A percentile compares a stretch with the other conserved stretches of the same genome.
These are phyloP conservation scores for Royoungia palumana DNA, from an alignment of 768 basidiomycete genomes.

Conservation along the genomic window DNA sequence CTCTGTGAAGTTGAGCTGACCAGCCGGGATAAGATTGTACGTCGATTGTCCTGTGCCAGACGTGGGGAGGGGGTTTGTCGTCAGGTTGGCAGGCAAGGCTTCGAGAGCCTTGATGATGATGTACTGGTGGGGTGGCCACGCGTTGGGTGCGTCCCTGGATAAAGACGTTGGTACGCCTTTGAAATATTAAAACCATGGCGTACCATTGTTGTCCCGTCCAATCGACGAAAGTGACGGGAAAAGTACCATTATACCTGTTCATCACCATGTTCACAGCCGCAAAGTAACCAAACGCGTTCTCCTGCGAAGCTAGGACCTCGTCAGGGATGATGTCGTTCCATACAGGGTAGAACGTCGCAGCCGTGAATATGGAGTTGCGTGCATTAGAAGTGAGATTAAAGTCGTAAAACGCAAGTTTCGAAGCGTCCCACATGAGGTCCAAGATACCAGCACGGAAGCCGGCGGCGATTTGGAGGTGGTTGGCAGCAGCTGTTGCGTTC, in stretches of 20 bases:
- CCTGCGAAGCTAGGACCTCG: slow-evolving; percentile 54
- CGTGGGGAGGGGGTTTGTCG: too few relatives aligned
- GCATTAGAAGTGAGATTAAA: slow-evolving; percentile 72
- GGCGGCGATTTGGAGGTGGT: slow-evolving; percentile 58
- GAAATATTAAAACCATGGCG: too few relatives aligned
- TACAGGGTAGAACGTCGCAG: slow-evolving; percentile 77
- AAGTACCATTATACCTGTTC: slow-evolving; percentile 84
- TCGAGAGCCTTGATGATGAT: too few relatives aligned
- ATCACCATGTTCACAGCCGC: slow-evolving; percentile 72
- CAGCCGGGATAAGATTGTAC: slow-evolving; percentile 66
- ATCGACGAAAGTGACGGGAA: slow-evolving; percentile 57
- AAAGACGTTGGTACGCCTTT: too few relatives aligned
- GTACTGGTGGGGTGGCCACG: too few relatives aligned
- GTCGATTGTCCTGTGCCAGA: slow-evolving; percentile 44
- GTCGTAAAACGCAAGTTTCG: slow-evolving; percentile 88
- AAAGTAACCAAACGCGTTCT: slow-evolving; percentile 70
- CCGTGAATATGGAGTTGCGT: slow-evolving; percentile 65
- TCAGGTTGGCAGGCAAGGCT: too few relatives aligned
- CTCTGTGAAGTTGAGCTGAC: slow-evolving; percentile 82
- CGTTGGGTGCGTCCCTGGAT: too few relatives aligned
- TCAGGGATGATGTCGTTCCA: slow-evolving; percentile 85
- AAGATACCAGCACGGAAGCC: slow-evolving; percentile 66
- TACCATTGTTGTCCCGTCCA: too few relatives aligned
- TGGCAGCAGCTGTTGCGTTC: slow-evolving; percentile 40
- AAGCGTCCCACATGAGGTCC: slow-evolving; percentile 82